Conservation (phyloP, 768 basidiomycete species). For the Sporobolomyces phaffii region DNA sequence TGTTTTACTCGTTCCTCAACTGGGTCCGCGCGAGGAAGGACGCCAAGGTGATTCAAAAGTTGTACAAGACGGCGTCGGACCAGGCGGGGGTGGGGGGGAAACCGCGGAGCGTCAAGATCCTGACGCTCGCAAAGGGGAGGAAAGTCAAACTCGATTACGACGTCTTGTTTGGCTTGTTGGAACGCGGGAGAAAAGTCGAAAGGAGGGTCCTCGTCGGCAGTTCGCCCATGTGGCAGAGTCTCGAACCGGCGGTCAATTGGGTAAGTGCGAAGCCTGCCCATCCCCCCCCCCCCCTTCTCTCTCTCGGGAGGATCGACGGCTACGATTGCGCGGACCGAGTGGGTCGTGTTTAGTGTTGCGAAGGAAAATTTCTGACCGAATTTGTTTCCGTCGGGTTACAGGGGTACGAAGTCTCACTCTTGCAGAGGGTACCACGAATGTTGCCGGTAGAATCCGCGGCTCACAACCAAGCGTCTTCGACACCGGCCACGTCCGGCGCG, state of each 20-base stretch:
- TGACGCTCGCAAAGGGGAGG: conserved; percentile 33
- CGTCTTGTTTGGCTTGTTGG: conserved; percentile 68
- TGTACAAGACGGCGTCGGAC: too few relatives aligned
- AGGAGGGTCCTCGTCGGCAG: conserved; percentile 72
- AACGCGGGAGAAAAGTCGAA: conserved; percentile 69
- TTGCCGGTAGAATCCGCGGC: not conserved
- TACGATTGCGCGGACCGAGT: too few relatives aligned
- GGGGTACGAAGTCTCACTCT: conserved; percentile 40
- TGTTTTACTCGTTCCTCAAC: conserved; percentile 38
- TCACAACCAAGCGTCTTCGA: not conserved
- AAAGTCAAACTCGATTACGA: conserved; percentile 62
- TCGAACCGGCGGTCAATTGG: conserved; percentile 64
- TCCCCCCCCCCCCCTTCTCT: conserved; percentile 64
- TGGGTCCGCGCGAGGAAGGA: conserved; percentile 35
- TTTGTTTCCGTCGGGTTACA: not conserved
- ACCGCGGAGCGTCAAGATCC: conserved; percentile 15
- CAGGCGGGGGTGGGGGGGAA: not conserved
- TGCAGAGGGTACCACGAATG: conserved; percentile 34
- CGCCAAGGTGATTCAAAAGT: conserved; percentile 11
- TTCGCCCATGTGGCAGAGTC: conserved; percentile 75
- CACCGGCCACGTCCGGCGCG: conserved; percentile 2
- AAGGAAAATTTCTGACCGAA: conserved; percentile 45
- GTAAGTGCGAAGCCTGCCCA: conserved; percentile 61
- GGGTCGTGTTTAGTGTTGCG: too few relatives aligned
- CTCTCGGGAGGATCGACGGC: too few relatives aligned